These are phyloP conservation scores for Gomphus sp. DNA, from an alignment of 1,284 basidiomycete genomes.

Conservation along the genomic window DNA sequence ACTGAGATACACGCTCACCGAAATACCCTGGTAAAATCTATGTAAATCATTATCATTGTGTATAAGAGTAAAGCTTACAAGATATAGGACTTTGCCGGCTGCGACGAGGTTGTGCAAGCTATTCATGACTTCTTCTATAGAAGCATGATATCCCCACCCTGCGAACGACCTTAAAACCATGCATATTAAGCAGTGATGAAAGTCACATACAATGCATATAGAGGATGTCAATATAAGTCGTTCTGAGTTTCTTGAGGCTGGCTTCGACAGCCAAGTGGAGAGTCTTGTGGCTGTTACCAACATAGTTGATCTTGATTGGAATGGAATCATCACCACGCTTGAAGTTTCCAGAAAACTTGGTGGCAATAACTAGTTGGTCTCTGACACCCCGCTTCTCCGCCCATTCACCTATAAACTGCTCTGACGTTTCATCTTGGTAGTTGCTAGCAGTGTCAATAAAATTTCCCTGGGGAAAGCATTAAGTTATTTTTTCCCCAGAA, in stretches of 20 bases:
- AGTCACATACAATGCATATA: constrained; percentile 26
- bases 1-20: no score
- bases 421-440: constrained; percentile 41
- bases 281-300: constrained; percentile 28
- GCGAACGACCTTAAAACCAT: background rate
- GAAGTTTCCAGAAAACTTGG: constrained; percentile 30
- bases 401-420: constrained; percentile 52
- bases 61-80: no score
- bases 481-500: no score
- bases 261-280: constrained; percentile 24
- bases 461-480: no score
- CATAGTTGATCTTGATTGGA: constrained; percentile 21
- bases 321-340: constrained; percentile 17
- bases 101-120: background rate
- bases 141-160: background rate
- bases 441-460: constrained; percentile 47
- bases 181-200: background rate
- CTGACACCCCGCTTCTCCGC: constrained; percentile 31
- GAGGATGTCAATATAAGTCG: constrained; percentile 33
- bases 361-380: constrained; percentile 27
- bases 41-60: no score
- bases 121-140: background rate
- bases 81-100: background rate
- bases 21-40: no score
- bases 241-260: constrained; percentile 36